phyloP scores from a whole-genome alignment of 352 stramenopile species.

The Paralagenidium karlingii region DNA sequence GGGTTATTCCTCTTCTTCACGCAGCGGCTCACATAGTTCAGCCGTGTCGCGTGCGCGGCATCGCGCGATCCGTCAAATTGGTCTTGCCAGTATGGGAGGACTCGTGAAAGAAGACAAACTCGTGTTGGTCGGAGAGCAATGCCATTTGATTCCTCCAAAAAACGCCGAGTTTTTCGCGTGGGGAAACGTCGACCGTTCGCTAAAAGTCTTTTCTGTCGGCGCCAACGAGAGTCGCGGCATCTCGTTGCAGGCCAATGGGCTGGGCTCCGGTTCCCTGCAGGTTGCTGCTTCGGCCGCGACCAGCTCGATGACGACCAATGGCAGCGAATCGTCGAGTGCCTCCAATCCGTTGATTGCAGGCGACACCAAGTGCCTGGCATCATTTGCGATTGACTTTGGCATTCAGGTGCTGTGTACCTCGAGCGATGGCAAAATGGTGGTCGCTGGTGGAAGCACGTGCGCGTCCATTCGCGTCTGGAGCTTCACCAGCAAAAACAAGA shows the following conservation, averaged over 20 bases:
- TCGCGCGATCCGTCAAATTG: too few species aligned
- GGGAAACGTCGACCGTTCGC: slow-evolving; percentile 47
- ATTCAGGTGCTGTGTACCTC: slow-evolving; percentile 44
- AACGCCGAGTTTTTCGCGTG: slow-evolving; percentile 59
- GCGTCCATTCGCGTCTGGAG: too few species aligned
- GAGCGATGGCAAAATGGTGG: slow-evolving; percentile 40
- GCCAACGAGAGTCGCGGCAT: slow-evolving; percentile 17
- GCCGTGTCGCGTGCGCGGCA: too few species aligned
- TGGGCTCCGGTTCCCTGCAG: not conserved
- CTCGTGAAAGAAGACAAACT: slow-evolving; percentile 38
- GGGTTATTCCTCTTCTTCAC: too few species aligned
- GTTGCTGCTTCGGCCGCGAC: not conserved
- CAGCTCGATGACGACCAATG: not conserved
- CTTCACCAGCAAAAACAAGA: too few species aligned
- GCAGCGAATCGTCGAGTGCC: not conserved
- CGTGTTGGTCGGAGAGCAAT: slow-evolving; percentile 23
- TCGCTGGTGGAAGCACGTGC: too few species aligned
- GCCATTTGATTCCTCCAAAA: slow-evolving; percentile 41
- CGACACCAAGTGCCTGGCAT: slow-evolving; percentile 47
- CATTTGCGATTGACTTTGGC: slow-evolving; percentile 38
- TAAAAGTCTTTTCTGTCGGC: slow-evolving; percentile 40
- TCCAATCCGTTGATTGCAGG: slow-evolving; percentile 9
- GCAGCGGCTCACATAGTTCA: too few species aligned
- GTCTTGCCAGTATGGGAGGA: too few species aligned
- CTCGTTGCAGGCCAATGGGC: not conserved